Base-by-base conservation (phyloP, 1,139 yeast species). In the Suhomyces bolitotheri region DNA sequence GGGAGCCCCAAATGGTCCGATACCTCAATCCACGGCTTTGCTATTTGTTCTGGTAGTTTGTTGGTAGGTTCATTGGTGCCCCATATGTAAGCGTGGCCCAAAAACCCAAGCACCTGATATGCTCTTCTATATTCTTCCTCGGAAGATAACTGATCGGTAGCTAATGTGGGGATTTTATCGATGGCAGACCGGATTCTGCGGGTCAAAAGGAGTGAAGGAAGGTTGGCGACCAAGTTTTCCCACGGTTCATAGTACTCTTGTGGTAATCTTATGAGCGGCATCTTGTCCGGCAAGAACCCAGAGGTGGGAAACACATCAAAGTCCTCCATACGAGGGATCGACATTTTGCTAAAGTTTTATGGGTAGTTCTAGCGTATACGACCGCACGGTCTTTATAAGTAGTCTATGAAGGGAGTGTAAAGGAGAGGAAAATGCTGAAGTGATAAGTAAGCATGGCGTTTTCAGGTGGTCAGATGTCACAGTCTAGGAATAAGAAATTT, bases 21-120 rank as follows among this genome's bases (percentile, higher is more conserved):
- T 0, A 79, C 76, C 25, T 60, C 62, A 1, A 82, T 46, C 68
- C 88, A 74, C 0, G 97, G 97, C 33, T 67, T 62, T 1, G 96
- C 82, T 16, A 90, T 55, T 43, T 78, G 78, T 30, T 56, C 62
- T 0, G 97, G 97, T 12, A 90, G 57, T 34, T 61, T 70, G 45
- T 83, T 82, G n/a, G 66, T 58, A 6, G 96, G 85, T 27, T 71
- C 73, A 28, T 80, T 81, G 20, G 78, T 77, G 2, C 83, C 82
- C 97, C 97, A 90, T 15, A 90, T 80, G 54, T 90, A 90, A 1
- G 94, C 95, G 58, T 90, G 96, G 6, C 87, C 76, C 38, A 90
- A 59, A 51, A 89, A 89, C 8, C 92, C 81, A 20, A 90, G 66
- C 3, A 87, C 67, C 14, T 84, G 80, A 58, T 85, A 86, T 0